Evolutionary conservation across 768 basidiomycete genomes (phyloP).

Genomic region (Lactarius vividus): DNA sequence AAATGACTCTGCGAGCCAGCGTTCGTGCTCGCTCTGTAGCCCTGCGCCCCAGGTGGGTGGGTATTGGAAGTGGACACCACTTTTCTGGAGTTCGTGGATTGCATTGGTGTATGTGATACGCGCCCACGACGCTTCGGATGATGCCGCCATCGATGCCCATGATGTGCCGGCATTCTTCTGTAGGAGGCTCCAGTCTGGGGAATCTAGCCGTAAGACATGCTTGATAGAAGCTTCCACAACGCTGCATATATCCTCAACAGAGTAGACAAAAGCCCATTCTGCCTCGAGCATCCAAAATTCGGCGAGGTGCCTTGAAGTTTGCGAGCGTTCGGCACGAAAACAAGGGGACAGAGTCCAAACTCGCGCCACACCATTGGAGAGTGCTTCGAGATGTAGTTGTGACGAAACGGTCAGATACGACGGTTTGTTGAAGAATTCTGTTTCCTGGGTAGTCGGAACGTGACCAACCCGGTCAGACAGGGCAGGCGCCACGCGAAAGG

Average conservation of each 20-base stretch:
- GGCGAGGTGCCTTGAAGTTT: slow-evolving; percentile 87
- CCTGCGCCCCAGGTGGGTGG: slow-evolving; percentile 63
- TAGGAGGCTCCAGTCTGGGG: slow-evolving; percentile 38
- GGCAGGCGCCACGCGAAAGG: slow-evolving; percentile 64
- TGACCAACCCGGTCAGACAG: slow-evolving; percentile 26
- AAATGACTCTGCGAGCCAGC: slow-evolving; percentile 74
- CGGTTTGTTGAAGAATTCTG: slow-evolving; percentile 71
- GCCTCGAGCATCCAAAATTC: slow-evolving; percentile 99
- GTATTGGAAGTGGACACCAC: slow-evolving; percentile 48
- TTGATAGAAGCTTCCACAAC: slow-evolving; percentile 57
- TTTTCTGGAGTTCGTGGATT: slow-evolving; percentile 50
- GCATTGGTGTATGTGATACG: slow-evolving; percentile 81
- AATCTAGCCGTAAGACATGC: slow-evolving; percentile 36
- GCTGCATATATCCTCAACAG: slow-evolving; percentile 49
- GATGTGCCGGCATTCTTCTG: slow-evolving; percentile 42
- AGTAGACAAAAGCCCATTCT: slow-evolving; percentile 68
- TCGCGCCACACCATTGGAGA: slow-evolving; percentile 72
- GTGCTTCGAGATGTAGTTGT: slow-evolving; percentile 91
- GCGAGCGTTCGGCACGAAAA: slow-evolving; percentile 89
- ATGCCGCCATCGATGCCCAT: slow-evolving; percentile 39
- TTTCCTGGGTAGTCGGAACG: slow-evolving; percentile 23
- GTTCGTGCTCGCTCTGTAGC: slow-evolving; percentile 90
- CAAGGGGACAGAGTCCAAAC: slow-evolving; percentile 92
- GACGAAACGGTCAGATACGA: slow-evolving; percentile 93
- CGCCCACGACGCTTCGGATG: slow-evolving; percentile 48